Conservation (phyloP, 768 basidiomycete species). For the Coprinopsis cinerea region DNA sequence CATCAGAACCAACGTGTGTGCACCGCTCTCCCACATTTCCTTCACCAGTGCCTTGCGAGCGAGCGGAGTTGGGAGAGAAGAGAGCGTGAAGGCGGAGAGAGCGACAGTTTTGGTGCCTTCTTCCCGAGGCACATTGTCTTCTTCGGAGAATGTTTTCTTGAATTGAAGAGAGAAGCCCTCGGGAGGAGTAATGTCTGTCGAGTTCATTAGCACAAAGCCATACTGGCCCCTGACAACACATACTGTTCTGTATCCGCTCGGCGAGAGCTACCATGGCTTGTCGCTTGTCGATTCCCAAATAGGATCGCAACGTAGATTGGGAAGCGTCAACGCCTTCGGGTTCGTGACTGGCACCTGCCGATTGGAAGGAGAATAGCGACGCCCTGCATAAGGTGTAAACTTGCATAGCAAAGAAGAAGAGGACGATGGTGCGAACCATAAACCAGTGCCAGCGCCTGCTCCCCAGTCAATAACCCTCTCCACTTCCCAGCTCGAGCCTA, state of each 20-base stretch:
- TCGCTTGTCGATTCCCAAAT: slow-evolving; percentile 74
- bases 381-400: slow-evolving; percentile 42
- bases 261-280: slow-evolving; percentile 64
- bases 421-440: slow-evolving; percentile 52
- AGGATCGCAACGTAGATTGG: slow-evolving; percentile 51
- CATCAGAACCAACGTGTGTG: slow-evolving; percentile 80
- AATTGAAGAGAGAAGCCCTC: slow-evolving; percentile 42
- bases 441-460: slow-evolving; percentile 71
- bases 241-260: slow-evolving; percentile 56
- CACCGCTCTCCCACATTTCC: slow-evolving; percentile 91
- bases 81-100: slow-evolving; percentile 81
- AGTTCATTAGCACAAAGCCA: neutral
- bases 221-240: neutral
- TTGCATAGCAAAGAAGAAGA: neutral
- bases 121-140: slow-evolving; percentile 33
- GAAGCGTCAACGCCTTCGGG: slow-evolving; percentile 33
- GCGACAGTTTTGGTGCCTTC: slow-evolving; percentile 55
- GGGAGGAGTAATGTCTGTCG: slow-evolving; percentile 38
- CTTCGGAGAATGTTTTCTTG: slow-evolving; percentile 52
- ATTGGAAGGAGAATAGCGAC: slow-evolving; percentile 57
- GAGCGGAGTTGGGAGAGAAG: slow-evolving; percentile 57
- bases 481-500: slow-evolving; percentile 57
- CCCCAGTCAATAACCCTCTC: slow-evolving; percentile 80
- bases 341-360: slow-evolving; percentile 19
- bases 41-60: slow-evolving; percentile 64